Evolutionary conservation across 345 rosid genomes (phyloP).

Genomic region (Arabidopsis thaliana): DNA sequence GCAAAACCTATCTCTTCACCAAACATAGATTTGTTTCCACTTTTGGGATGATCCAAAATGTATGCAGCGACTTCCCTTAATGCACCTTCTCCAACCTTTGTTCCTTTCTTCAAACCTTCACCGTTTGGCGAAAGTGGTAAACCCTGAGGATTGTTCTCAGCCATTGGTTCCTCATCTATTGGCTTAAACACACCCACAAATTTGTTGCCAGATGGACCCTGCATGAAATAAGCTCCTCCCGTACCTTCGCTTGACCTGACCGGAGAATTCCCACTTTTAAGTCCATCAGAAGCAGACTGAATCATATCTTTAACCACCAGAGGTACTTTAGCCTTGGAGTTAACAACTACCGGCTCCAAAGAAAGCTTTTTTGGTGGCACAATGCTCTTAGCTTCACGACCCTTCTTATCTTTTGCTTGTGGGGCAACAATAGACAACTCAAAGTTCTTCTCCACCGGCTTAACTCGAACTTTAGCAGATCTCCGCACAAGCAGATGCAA

Average conservation of each 20-base stretch:
- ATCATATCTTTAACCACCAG: conserved; percentile 56
- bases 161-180: conserved; percentile 85
- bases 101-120: conserved; percentile 91
- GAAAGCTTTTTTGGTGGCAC: conserved; percentile 35
- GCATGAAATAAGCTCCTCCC: conserved; percentile 95
- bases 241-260: conserved; percentile 75
- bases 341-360: conserved; percentile 63
- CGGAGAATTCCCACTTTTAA: conserved; percentile 64
- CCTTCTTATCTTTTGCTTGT: conserved; percentile 35
- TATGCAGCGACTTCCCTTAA: conserved; percentile 90
- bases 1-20: conserved; percentile 68
- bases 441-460: conserved; percentile 67
- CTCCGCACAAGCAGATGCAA: conserved; percentile 65
- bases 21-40: conserved; percentile 37
- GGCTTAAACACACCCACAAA: conserved; percentile 88
- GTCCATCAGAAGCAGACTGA: conserved; percentile 59
- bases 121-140: conserved; percentile 70
- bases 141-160: conserved; percentile 78
- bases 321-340: conserved; percentile 52
- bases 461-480: conserved; percentile 65
- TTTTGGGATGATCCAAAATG: conserved; percentile 73
- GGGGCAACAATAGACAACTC: conserved; percentile 69
- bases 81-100: conserved; percentile 88
- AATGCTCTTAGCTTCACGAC: conserved; percentile 25
- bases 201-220: conserved; percentile 58